These are phyloP conservation scores for Jackrogersella multiformis DNA, from an alignment of 495 filamentous ascomycete species.

Conservation along the genomic window DNA sequence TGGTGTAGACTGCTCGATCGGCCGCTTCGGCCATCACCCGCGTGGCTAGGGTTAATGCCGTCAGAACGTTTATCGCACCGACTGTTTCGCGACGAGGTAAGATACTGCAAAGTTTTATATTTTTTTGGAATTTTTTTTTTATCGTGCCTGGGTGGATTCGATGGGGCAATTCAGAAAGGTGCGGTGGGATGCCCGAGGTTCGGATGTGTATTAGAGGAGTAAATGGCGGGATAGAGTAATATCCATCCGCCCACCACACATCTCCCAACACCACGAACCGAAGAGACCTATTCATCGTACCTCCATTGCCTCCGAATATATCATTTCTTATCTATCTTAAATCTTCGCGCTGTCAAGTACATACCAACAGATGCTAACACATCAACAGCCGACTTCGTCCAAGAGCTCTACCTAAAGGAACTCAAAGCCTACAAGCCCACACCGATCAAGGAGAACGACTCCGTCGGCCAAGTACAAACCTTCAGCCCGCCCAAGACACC, in stretches of 20 bases:
- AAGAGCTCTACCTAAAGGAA: conserved; percentile 95
- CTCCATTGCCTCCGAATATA: neutral
- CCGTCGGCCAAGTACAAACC: conserved; percentile 90
- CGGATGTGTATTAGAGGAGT: neutral
- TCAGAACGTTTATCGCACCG: conserved; percentile 82
- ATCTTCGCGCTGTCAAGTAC: neutral
- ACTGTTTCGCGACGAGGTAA: conserved; percentile 79
- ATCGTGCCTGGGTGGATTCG: conserved; percentile 13
- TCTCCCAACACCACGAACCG: neutral
- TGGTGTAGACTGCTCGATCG: conserved; percentile 72
- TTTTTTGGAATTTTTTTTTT: conserved; percentile 43
- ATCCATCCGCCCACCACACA: neutral
- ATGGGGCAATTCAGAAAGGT: conserved; percentile 19
- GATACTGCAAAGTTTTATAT: too few species aligned
- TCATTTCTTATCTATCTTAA: neutral
- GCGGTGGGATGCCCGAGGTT: conserved; percentile 3
- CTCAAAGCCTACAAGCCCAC: conserved; percentile 91
- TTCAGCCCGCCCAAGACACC: conserved; percentile 83
- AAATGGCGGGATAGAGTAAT: neutral
- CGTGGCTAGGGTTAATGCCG: conserved; percentile 75
- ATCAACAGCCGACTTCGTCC: conserved; percentile 84
- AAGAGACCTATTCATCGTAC: too few species aligned
- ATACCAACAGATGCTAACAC: conserved; percentile 23
- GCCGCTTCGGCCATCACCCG: conserved; percentile 71
- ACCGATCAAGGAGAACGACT: conserved; percentile 82